A percentile compares a stretch with the other conserved stretches of the same genome.
Evolutionary conservation across 2,329 filamentous ascomycete genomes (phyloP).

Genomic region (Nigrospora osmanthi): DNA sequence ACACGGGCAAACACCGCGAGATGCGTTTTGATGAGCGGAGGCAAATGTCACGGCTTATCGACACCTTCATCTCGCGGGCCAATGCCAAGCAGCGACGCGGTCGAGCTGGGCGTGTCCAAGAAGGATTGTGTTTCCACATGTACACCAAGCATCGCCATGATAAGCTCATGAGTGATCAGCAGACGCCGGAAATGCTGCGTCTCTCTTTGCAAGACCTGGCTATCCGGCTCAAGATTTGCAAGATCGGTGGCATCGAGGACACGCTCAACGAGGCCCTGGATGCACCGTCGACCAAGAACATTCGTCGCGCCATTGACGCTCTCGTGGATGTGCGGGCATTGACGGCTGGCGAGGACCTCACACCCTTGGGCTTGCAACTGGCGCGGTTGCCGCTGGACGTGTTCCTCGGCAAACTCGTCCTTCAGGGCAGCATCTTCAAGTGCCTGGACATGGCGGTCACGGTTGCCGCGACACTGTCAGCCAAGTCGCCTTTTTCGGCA

Average conservation of each 20-base stretch:
- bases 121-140: constrained; percentile 90
- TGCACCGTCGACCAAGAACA: constrained; percentile 84
- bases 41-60: constrained; percentile 82
- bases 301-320: constrained; percentile 85
- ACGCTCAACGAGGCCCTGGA: constrained; percentile 84
- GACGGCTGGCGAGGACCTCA: constrained; percentile 74
- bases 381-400: constrained; percentile 88
- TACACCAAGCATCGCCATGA: constrained; percentile 90
- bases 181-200: constrained; percentile 93
- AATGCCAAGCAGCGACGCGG: constrained; percentile 94
- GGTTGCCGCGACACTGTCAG: constrained; percentile 85
- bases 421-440: constrained; percentile 79
- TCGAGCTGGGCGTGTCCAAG: constrained; percentile 89
- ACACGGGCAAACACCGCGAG: constrained; percentile 93
- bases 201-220: constrained; percentile 91
- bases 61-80: constrained; percentile 90
- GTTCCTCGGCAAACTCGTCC: constrained; percentile 86
- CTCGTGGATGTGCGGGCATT: constrained; percentile 88
- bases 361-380: constrained; percentile 76
- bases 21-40: constrained; percentile 94
- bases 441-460: constrained; percentile 90
- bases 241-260: constrained; percentile 85
- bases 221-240: constrained; percentile 95
- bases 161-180: constrained; percentile 76
- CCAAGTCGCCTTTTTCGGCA: constrained; percentile 87